Conservation (phyloP, 2,329 filamentous ascomycete genomes). For the Xylariaceae sp. region DNA sequence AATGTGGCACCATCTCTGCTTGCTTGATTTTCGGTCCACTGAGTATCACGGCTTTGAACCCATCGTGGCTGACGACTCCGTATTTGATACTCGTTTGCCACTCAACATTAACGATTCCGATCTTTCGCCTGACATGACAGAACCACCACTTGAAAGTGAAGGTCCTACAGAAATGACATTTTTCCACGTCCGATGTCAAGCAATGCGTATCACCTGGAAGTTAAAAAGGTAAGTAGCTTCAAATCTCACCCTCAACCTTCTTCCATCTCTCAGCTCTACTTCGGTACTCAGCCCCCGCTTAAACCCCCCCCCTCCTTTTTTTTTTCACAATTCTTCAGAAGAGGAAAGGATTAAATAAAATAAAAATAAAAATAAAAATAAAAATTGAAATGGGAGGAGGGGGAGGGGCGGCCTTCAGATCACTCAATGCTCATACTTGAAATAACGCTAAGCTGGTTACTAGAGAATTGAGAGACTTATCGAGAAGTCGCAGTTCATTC, state of each 20-base stretch:
- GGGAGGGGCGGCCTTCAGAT: too few species aligned
- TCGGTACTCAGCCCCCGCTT: not conserved
- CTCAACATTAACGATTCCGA: conserved; percentile 59
- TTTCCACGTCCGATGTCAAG: conserved; percentile 48
- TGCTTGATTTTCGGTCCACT: conserved; percentile 54
- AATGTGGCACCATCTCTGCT: conserved; percentile 56
- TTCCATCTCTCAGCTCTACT: not conserved
- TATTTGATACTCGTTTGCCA: conserved; percentile 54
- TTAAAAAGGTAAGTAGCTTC: conserved; percentile 19
- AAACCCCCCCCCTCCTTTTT: too few species aligned
- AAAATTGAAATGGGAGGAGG: too few species aligned
- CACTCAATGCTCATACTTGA: not conserved
- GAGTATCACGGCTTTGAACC: conserved; percentile 57
- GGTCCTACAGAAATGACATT: conserved; percentile 54
- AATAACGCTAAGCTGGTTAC: conserved; percentile 8
- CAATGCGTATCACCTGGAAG: conserved; percentile 31
- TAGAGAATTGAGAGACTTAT: not conserved
- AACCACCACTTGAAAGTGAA: conserved; percentile 27
- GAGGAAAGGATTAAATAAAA: too few species aligned
- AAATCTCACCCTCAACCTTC: not conserved
- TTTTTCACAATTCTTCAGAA: too few species aligned
- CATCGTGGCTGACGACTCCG: conserved; percentile 45
- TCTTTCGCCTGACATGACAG: conserved; percentile 49
- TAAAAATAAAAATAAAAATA: too few species aligned
- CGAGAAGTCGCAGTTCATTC: conserved; percentile 11